Evolutionary conservation across 495 filamentous ascomycete genomes (phyloP), one percentile per base, ranked within the genome.

Genomic region (Chaetomium tenue): DNA sequence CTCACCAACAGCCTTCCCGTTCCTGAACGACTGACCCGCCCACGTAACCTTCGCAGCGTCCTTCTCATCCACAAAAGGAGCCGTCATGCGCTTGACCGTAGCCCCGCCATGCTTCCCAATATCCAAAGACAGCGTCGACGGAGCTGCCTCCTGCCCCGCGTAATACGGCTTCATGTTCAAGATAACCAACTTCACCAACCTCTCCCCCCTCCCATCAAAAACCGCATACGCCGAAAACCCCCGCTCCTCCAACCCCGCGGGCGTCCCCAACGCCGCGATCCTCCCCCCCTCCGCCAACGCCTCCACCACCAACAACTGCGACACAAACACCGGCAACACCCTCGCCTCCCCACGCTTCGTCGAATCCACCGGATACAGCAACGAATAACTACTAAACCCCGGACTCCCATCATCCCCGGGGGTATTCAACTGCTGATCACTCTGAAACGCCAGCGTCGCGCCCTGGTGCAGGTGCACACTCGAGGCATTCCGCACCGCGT

Each of bases 11-110:
- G 65, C 63, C 37, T 23, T 46, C 13, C 65, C 68, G 40, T 61
- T 30, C 60, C 60, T 44, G 42, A 70, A 70, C 23, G 68, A 70
- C 66, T 70, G 68, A 12, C 68, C 65, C 0, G 68, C 68, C 68
- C 65, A 68, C 4, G 60, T 70, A 22, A 70, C 65, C 57, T 63
- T 70, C 5, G 55, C 63, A 20, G 65, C 18, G 23, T 68, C 65
- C 50, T 66, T 68, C 60, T 70, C 68, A 42, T 70, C 68, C 20
- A 70, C 65, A 2, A 42, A 42, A 9, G 60, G 63, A 7, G 68
- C 68, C 22, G 65, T 70, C 68, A 70, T 70, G 15, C 68, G 15
- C 63, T 70, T 70, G 15, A 70, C 63, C 18, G 37, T 40, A 5
- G 44, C 68, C 15, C 68, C 66, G 0, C 16, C 26, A 47, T 68